Conservation (phyloP, 1,284 basidiomycete species). For the Waitea zeae region DNA sequence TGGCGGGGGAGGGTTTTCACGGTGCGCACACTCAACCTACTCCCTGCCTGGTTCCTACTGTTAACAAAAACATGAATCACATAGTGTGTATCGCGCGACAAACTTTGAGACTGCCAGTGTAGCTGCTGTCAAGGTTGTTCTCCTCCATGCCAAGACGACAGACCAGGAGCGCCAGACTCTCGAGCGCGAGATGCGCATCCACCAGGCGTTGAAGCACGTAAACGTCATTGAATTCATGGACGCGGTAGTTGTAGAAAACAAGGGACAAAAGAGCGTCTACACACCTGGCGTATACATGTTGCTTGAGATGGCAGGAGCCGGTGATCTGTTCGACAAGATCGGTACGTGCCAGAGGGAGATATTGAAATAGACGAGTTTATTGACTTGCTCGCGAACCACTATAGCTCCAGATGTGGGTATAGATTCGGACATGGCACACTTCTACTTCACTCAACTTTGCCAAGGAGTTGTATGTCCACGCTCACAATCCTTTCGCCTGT, state of each 20-base stretch:
- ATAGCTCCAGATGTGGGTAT: constrained; percentile 78
- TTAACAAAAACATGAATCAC: background rate
- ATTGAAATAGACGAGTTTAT: too few relatives aligned
- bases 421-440: constrained; percentile 76
- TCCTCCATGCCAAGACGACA: constrained; percentile 39
- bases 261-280: constrained; percentile 35
- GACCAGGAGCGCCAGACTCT: constrained; percentile 59
- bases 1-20: constrained; percentile 76
- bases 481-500: constrained; percentile 2
- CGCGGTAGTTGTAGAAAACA: constrained; percentile 57
- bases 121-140: constrained; percentile 77
- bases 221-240: constrained; percentile 81
- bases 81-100: constrained; percentile 72
- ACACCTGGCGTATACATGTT: constrained; percentile 83
- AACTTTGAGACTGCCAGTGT: constrained; percentile 46
- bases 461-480: constrained; percentile 45
- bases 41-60: constrained; percentile 2
- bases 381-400: background rate
- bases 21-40: constrained; percentile 22
- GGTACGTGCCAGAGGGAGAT: too few relatives aligned
- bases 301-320: constrained; percentile 83
- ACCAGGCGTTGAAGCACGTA: constrained; percentile 63
- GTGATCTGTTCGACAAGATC: constrained; percentile 97
- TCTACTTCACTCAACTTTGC: constrained; percentile 84
- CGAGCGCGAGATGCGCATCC: constrained; percentile 90